These are phyloP conservation scores for Kalmusia sp. DNA, from an alignment of 2,329 filamentous ascomycete species.

Conservation along the genomic window DNA sequence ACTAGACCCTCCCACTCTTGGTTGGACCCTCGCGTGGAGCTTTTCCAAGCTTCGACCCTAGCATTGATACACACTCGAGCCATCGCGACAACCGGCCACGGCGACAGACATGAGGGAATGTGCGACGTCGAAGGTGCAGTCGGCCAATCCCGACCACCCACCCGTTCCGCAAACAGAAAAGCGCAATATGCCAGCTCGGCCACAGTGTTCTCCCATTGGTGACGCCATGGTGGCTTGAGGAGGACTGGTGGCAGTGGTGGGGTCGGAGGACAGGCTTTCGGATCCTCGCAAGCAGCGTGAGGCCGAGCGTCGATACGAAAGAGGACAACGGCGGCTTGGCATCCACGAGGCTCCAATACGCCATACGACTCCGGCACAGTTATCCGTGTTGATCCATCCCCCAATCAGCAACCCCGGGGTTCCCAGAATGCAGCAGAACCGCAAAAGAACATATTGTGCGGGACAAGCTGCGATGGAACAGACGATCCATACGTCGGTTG, in stretches of 20 bases:
- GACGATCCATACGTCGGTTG: not conserved
- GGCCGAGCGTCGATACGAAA: slow-evolving; percentile 1
- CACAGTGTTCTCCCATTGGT: not conserved
- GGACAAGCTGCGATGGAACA: slow-evolving; percentile 24
- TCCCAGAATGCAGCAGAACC: slow-evolving; percentile 31
- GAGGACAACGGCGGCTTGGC: slow-evolving; percentile 15
- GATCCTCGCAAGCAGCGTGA: slow-evolving; percentile 6
- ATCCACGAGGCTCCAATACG: slow-evolving; percentile 17
- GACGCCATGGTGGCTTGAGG: slow-evolving; percentile 4
- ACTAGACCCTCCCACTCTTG: not conserved
- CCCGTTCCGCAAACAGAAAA: not conserved
- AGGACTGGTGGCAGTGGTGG: slow-evolving; percentile 3
- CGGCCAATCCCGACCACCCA: not conserved
- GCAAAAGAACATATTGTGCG: slow-evolving; percentile 24
- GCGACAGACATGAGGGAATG: not conserved
- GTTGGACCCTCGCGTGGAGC: too few relatives aligned
- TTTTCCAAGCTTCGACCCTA: not conserved
- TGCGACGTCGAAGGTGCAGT: slow-evolving; percentile 1
- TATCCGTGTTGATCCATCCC: slow-evolving; percentile 32
- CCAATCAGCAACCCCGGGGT: slow-evolving; percentile 18
- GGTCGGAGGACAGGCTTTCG: slow-evolving; percentile 1
- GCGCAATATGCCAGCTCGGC: not conserved
- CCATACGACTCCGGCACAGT: slow-evolving; percentile 15
- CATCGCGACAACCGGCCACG: not conserved
- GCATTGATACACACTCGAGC: too few relatives aligned